A percentile compares a stretch with the other conserved stretches of the same genome.
phyloP scores from a whole-genome alignment of 768 basidiomycete genomes.

The Calocybe indica region DNA sequence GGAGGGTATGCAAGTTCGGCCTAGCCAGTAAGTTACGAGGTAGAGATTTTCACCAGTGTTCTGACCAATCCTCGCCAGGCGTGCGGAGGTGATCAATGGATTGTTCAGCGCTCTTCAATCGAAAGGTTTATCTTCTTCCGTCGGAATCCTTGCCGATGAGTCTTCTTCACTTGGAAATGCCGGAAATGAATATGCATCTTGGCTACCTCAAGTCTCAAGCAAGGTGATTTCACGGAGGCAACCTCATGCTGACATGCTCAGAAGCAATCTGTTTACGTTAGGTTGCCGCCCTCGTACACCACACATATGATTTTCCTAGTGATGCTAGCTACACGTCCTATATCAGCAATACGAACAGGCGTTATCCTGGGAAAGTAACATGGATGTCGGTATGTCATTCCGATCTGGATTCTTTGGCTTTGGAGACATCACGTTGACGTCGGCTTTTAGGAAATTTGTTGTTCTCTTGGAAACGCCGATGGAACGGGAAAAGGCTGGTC shows the following conservation, averaged over 20 bases:
- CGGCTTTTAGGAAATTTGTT: constrained; percentile 27
- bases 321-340: constrained; percentile 28
- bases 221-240: constrained; percentile 14
- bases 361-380: constrained; percentile 24
- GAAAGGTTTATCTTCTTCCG: constrained; percentile 19
- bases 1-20: constrained; percentile 39
- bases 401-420: neutral
- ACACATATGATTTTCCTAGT: constrained; percentile 41
- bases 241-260: neutral
- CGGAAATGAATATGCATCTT: constrained; percentile 23
- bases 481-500: constrained; percentile 27
- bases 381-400: constrained; percentile 31
- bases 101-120: constrained; percentile 26
- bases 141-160: constrained; percentile 38
- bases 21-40: constrained; percentile 23
- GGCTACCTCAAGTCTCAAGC: constrained; percentile 26
- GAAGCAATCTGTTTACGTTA: constrained; percentile 1
- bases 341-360: constrained; percentile 17
- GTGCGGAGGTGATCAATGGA: constrained; percentile 33
- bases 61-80: constrained; percentile 13
- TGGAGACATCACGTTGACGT: neutral
- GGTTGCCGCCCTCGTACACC: constrained; percentile 34
- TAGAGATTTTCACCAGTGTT: neutral
- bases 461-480: constrained; percentile 27
- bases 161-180: constrained; percentile 27